Evolutionary conservation across 2,329 filamentous ascomycete species (phyloP), one percentile per base, ranked within the genome.

Genomic region (Epichloe scottii): DNA sequence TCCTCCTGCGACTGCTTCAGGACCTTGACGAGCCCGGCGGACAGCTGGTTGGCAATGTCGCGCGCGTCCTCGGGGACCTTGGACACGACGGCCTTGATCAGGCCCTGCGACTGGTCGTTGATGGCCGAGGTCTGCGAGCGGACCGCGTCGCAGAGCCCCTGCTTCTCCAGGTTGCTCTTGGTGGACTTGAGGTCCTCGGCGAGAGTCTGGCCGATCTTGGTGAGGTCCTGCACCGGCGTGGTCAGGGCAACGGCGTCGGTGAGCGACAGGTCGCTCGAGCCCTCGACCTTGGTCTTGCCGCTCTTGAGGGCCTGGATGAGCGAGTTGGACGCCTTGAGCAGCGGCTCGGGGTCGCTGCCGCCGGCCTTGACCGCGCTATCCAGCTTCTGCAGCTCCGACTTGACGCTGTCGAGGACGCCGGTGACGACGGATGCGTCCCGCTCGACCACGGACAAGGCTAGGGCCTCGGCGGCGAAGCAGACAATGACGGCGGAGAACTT

Each of bases 1-100:
- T 53, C 48, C 33, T 49, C 52, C 48, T 61, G 56, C 17, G 55
- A 51, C 5, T 56, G 53, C 35, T 48, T 26, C 11, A 64, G 53
- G 15, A 55, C 51, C 37, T 56, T 40, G 30, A 55, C 53, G 37
- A 64, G 58, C 40, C 55, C 51, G 1, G 48, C 50, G 1, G 61
- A 56, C 8, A 64, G 54, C 48, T 60, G 56, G 40, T 51, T 47
- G 48, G 63, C 63, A 35, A 66, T 57, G 10, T 52, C 47, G 52
- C 62, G 63, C 12, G 60, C 58, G 7, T 53, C 58, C 8, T 54
- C 39, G 15, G 63, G 63, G 2, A 64, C 59, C 57, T 64, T 64
- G 43, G 40, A 26, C 30, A 66, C 57, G 35, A 63, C 55, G 23
- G 62, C 51, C 21, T 59, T 53, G 49, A 64, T 64, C n/a, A 66